Base-by-base conservation (phyloP, 2,329 filamentous ascomycete species). In the Paracoccidioides lutzii region DNA sequence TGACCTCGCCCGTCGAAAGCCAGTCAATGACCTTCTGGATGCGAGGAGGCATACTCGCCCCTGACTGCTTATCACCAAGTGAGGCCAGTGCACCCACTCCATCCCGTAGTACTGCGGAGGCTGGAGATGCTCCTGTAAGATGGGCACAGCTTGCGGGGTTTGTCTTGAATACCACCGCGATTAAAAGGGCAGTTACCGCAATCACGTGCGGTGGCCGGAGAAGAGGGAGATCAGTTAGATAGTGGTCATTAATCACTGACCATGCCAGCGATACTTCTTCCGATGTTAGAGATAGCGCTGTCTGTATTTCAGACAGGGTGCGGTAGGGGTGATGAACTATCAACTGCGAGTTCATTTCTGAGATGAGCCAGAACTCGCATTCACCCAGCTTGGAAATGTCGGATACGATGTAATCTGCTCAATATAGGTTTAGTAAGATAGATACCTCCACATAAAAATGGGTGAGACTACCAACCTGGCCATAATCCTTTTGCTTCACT, bases 281-380 rank as follows among this genome's bases (percentile, higher is more conserved):
- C 56, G 82, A 80, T n/a, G 81, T 81, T 45, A 96, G 76, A 49
- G 76, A 75, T 57, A 95, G 79, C 57, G 87, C 81, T 53, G 76
- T 74, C 60, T 88, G 83, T 45, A 95, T 76, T 45, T 84, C 82
- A 4, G 80, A 80, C 35, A 96, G 76, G 43, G 85, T 89, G 54
- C 89, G 87, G 71, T 95, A 95, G 0, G 90, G 90, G 66, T 95
- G 89, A 70, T 95, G 88, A 15, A 95, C 76, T 66, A 95, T 94
- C 62, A 96, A 80, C 63, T 94, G 88, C 4, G 88, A 90, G 70
- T 82, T 86, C 81, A 96, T 87, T 67, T 95, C 90, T 32, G 87
- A 90, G 64, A 96, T 95, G 56, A 96, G 78, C 57, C 82, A 87
- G 73, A 95, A 96, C 69, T 96, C 90, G 79, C 88, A 95, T 75